Evolutionary conservation across 1,139 yeast species (phyloP).

Genomic region (Taphrina pruni): DNA sequence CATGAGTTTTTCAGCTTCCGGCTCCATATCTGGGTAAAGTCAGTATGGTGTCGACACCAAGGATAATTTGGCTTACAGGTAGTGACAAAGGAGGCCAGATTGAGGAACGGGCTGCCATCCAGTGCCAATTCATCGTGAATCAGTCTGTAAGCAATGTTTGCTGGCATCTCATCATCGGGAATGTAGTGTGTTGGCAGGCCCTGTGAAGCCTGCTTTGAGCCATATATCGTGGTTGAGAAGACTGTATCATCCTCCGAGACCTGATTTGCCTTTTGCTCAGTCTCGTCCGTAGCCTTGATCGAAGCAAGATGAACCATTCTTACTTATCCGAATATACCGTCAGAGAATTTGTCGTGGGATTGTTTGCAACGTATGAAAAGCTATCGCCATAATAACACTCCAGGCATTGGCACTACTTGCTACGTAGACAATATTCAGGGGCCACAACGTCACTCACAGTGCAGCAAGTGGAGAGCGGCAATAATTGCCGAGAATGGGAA

Average conservation of each 20-base stretch:
- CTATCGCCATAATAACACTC: no score
- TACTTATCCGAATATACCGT: no score
- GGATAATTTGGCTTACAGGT: slow-evolving; percentile 55
- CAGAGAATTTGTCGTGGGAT: no score
- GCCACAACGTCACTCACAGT: no score
- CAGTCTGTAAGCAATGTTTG: slow-evolving; percentile 64
- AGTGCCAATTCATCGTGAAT: slow-evolving; percentile 76
- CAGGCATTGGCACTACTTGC: no score
- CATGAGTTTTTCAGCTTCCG: slow-evolving; percentile 60
- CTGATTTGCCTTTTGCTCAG: slow-evolving; percentile 9
- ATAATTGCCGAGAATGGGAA: no score
- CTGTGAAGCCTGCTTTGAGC: slow-evolving; percentile 22
- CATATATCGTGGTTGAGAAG: slow-evolving; percentile 23
- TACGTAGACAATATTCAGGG: no score
- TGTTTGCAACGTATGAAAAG: no score
- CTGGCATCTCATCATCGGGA: slow-evolving; percentile 61
- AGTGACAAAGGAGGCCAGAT: slow-evolving; percentile 81
- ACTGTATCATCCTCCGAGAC: slow-evolving; percentile 6
- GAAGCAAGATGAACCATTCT: slow-evolving; percentile 22
- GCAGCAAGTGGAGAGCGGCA: no score
- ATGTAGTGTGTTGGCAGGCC: slow-evolving; percentile 31
- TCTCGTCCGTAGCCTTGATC: slow-evolving; percentile 10
- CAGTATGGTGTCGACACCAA: background rate
- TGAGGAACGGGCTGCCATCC: slow-evolving; percentile 83
- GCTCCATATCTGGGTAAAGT: slow-evolving; percentile 50